Conservation (phyloP, 108 stramenopile species). For the Aurantiochytrium sp. region DNA sequence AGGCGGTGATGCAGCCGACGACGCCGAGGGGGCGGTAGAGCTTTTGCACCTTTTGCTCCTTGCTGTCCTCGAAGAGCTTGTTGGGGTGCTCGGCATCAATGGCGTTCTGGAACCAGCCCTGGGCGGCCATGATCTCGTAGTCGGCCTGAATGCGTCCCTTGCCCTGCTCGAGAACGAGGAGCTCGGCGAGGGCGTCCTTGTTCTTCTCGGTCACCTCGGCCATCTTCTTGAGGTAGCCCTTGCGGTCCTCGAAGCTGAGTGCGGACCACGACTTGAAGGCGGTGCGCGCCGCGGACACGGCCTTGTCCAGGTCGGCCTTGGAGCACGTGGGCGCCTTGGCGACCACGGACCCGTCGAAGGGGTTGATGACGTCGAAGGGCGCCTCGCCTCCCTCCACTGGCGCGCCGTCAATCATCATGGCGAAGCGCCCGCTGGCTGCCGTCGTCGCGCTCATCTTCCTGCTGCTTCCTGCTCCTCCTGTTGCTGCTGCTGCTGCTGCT, state of each 20-base stretch:
- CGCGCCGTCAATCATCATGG: background rate
- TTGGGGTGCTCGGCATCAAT: slow-evolving; percentile 72
- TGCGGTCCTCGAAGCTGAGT: slow-evolving; percentile 77
- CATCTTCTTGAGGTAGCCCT: slow-evolving; percentile 77
- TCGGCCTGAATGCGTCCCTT: slow-evolving; percentile 49
- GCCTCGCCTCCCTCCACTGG: background rate
- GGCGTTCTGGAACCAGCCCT: slow-evolving; percentile 80
- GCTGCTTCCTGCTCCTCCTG: too few species aligned
- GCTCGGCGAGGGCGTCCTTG: slow-evolving; percentile 74
- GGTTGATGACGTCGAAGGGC: slow-evolving; percentile 20
- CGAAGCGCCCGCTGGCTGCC: background rate
- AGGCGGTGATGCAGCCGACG: slow-evolving; percentile 90
- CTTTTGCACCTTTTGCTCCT: slow-evolving; percentile 83
- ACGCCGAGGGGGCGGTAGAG: slow-evolving; percentile 95
- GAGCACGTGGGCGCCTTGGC: slow-evolving; percentile 21
- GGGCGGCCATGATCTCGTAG: slow-evolving; percentile 88
- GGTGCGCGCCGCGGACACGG: slow-evolving; percentile 57
- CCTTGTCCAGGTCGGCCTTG: slow-evolving; percentile 61
- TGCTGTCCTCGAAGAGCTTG: slow-evolving; percentile 39
- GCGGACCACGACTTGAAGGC: slow-evolving; percentile 77
- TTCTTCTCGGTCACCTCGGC: slow-evolving; percentile 62
- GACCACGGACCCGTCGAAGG: background rate
- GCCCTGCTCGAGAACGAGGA: slow-evolving; percentile 77
- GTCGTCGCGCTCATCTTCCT: too few species aligned
- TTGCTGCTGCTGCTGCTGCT: too few species aligned